Percentiles rank a stretch among this genome's conserved stretches.
These are phyloP conservation scores for Tulasnella sp. DNA, from an alignment of 768 basidiomycete genomes.

Conservation along the genomic window DNA sequence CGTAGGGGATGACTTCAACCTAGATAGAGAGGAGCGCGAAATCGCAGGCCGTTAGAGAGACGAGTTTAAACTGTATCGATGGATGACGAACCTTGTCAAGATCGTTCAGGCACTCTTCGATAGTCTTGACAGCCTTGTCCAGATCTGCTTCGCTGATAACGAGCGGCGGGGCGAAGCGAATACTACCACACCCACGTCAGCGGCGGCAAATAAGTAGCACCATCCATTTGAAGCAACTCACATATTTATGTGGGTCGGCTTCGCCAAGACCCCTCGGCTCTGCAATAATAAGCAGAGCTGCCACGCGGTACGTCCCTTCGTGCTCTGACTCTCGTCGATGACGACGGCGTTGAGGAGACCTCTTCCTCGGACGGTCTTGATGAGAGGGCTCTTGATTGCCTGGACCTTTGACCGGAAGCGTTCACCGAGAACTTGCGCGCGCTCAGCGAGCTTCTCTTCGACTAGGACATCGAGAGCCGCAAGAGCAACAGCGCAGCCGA, in stretches of 20 bases:
- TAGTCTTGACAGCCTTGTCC: constrained; percentile 57
- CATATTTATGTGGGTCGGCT: constrained; percentile 95
- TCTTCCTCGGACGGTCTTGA: constrained; percentile 69
- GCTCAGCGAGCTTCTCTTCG: constrained; percentile 73
- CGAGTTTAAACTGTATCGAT: neutral
- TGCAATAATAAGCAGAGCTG: constrained; percentile 88
- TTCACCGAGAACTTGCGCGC: constrained; percentile 68
- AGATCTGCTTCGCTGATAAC: constrained; percentile 88
- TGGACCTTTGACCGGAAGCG: constrained; percentile 58
- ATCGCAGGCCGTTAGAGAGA: neutral
- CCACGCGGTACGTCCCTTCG: constrained; percentile 80
- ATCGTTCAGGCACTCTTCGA: constrained; percentile 65
- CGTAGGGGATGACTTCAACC: constrained; percentile 9
- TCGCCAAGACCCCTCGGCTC: constrained; percentile 83
- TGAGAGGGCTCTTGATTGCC: constrained; percentile 54
- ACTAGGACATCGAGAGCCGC: constrained; percentile 84
- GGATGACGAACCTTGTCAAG: constrained; percentile 50
- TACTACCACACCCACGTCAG: constrained; percentile 34
- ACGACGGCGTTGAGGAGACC: constrained; percentile 91
- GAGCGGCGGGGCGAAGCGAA: constrained; percentile 92
- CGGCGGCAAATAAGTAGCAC: neutral
- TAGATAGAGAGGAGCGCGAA: neutral
- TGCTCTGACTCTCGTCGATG: constrained; percentile 72
- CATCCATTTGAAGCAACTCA: constrained; percentile 30
- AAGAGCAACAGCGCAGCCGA: constrained; percentile 93